Base-by-base conservation (phyloP, 345 rosid species). In the Rhizophora mangle region DNA sequence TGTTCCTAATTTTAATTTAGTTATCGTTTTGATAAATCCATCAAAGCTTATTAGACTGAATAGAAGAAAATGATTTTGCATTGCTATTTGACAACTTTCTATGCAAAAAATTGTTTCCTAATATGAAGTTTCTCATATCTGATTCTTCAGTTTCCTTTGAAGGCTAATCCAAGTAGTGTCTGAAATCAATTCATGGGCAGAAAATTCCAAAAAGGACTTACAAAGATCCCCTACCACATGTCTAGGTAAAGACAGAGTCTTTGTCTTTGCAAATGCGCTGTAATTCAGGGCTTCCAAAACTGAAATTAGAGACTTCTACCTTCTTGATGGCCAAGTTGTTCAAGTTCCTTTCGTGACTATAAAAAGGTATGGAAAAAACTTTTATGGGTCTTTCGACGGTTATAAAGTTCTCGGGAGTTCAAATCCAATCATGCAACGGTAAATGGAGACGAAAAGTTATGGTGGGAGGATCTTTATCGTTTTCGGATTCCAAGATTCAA, bases 241-340 rank as follows among this genome's bases (percentile, higher is more conserved):
- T 29, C 61, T 80, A 30, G 46, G 59, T 20, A 16, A 43, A 0
- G 62, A 46, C 5, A 78, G 79, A 26, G 30, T 46, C 4, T 66
- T 73, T 4, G 60, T 84, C 64, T 74, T 81, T 13, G 82, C 69
- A 6, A 82, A 80, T 70, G 84, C 82, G 16, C 64, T 84, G 43
- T 79, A 79, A 67, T 84, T 82, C 67, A 79, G 74, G 47, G 34
- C 54, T 4, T 73, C 65, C 3, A 66, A 60, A 47, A 74, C 85
- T n/a, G 19, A 69, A 69, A 34, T 63, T 18, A 8, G 32, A 60
- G 60, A 69, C 9, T 79, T 81, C 43, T 30, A 72, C 57, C 77
- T 76, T 34, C 53, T 73, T 39, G 66, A 49, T 43, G 79, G 82
- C 7, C 63, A 36, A 34, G 39, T 43, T 19, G 63, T 71, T 31